Conservation (phyloP, 495 filamentous ascomycete genomes). For the Cairneyella variabilis region DNA sequence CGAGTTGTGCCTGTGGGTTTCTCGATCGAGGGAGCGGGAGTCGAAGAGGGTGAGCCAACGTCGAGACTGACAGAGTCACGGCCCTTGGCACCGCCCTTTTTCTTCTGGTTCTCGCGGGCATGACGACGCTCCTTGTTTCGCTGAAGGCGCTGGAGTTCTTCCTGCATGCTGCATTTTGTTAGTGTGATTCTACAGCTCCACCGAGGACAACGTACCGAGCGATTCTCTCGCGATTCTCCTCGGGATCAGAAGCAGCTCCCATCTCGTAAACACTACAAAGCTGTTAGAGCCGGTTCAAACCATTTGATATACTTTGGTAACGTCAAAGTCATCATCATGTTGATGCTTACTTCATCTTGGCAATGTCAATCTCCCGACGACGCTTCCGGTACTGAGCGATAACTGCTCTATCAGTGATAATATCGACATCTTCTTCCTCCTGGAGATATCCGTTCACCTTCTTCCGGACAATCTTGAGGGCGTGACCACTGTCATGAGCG, state of each 20-base stretch:
- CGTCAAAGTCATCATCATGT: conserved; percentile 16
- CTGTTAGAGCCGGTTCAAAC: too few species aligned
- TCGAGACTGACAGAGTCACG: conserved; percentile 40
- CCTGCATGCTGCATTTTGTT: conserved; percentile 52
- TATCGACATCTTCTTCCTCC: conserved; percentile 37
- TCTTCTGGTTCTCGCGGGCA: conserved; percentile 88
- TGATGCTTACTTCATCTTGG: conserved; percentile 43
- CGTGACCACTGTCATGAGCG: conserved; percentile 61
- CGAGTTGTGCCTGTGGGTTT: conserved; percentile 69
- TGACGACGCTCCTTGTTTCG: conserved; percentile 88
- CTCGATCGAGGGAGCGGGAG: conserved; percentile 30
- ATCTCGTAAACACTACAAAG: conserved; percentile 44
- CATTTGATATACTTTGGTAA: too few species aligned
- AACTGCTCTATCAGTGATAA: conserved; percentile 33
- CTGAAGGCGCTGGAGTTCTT: conserved; percentile 75
- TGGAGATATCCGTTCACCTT: conserved; percentile 60
- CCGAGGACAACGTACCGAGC: conserved; percentile 47
- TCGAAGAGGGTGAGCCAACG: conserved; percentile 38
- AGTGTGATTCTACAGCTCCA: conserved; percentile 28
- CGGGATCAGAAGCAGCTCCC: conserved; percentile 69
- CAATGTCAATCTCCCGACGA: conserved; percentile 52
- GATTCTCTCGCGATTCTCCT: conserved; percentile 52
- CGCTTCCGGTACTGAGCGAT: conserved; percentile 30
- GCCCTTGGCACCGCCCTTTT: conserved; percentile 36
- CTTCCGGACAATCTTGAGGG: conserved; percentile 69